Percentiles rank a stretch among this genome's conserved stretches.
phyloP scores from a whole-genome alignment of 768 basidiomycete genomes.

The Xerocomus brunneocitrinus region DNA sequence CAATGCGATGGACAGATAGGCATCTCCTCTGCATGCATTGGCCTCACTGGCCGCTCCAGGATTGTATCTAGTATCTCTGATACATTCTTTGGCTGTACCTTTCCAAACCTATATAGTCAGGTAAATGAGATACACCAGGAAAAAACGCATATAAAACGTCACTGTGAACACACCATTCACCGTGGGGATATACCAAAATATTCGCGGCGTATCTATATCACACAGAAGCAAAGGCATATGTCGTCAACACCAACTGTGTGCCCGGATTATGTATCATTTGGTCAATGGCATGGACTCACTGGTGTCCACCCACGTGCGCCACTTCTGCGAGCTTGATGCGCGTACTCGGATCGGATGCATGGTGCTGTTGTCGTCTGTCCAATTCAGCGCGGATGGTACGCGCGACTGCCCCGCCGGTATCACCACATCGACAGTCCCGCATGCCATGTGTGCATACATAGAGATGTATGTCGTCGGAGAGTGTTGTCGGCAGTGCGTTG shows the following conservation, averaged over 20 bases:
- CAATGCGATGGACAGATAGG: conserved; percentile 50
- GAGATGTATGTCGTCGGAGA: conserved; percentile 35
- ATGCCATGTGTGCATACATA: conserved; percentile 79
- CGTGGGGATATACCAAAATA: conserved; percentile 61
- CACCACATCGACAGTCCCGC: conserved; percentile 77
- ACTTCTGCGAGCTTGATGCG: conserved; percentile 55
- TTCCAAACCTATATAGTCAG: conserved; percentile 51
- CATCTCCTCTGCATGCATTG: conserved; percentile 24
- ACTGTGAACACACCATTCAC: conserved; percentile 55
- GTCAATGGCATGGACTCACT: conserved; percentile 42
- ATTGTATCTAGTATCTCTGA: conserved; percentile 48
- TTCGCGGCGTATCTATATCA: conserved; percentile 60
- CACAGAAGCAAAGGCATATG: neutral
- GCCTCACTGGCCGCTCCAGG: conserved; percentile 27
- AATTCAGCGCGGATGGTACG: conserved; percentile 53
- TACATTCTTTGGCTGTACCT: conserved; percentile 53
- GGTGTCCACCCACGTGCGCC: conserved; percentile 80
- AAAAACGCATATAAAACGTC: too few relatives aligned
- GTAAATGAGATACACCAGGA: neutral
- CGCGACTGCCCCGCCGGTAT: conserved; percentile 55
- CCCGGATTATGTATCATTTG: neutral
- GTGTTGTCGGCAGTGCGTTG: conserved; percentile 3
- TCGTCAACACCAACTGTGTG: neutral
- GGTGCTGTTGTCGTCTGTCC: conserved; percentile 29
- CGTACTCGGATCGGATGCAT: conserved; percentile 24